Evolutionary conservation across 2,329 filamentous ascomycete species (phyloP).

Genomic region (Tetracladium maxilliforme): DNA sequence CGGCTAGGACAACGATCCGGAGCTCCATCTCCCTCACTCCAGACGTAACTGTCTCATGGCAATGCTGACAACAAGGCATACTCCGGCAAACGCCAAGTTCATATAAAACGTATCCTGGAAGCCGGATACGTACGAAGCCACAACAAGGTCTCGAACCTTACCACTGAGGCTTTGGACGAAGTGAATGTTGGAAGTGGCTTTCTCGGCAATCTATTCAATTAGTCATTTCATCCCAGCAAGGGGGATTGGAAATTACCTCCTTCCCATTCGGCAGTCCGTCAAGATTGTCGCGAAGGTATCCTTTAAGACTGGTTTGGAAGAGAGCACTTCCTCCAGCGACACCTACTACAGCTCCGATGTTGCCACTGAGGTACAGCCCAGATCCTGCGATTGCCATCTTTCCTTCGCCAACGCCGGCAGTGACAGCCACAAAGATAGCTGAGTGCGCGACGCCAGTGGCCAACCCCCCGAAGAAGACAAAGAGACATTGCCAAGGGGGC

Average conservation of each 20-base stretch:
- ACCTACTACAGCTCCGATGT: conserved; percentile 9
- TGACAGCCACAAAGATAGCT: conserved; percentile 32
- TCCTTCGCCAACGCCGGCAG: conserved; percentile 24
- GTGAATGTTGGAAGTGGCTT: conserved; percentile 1
- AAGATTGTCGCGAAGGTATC: conserved; percentile 4
- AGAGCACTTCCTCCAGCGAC: conserved; percentile 8
- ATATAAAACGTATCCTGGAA: conserved; percentile 1
- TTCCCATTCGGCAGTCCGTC: too few relatives aligned
- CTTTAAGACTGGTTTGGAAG: conserved; percentile 7
- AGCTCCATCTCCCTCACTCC: too few relatives aligned
- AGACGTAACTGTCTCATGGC: too few relatives aligned
- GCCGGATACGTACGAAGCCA: neutral
- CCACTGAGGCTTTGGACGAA: conserved; percentile 1
- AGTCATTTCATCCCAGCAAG: too few relatives aligned
- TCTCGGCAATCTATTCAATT: conserved; percentile 1
- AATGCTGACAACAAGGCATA: too few relatives aligned
- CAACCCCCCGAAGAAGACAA: conserved; percentile 41
- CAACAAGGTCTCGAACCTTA: conserved; percentile 1
- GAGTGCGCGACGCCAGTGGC: conserved; percentile 29
- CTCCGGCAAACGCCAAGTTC: too few relatives aligned
- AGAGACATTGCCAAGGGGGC: conserved; percentile 36
- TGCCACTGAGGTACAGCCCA: conserved; percentile 24
- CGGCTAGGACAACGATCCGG: too few relatives aligned
- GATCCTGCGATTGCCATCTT: conserved; percentile 33
- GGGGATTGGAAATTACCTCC: too few relatives aligned